These are phyloP conservation scores for Melampsora americana DNA, from an alignment of 1,284 basidiomycete species.

Conservation along the genomic window DNA sequence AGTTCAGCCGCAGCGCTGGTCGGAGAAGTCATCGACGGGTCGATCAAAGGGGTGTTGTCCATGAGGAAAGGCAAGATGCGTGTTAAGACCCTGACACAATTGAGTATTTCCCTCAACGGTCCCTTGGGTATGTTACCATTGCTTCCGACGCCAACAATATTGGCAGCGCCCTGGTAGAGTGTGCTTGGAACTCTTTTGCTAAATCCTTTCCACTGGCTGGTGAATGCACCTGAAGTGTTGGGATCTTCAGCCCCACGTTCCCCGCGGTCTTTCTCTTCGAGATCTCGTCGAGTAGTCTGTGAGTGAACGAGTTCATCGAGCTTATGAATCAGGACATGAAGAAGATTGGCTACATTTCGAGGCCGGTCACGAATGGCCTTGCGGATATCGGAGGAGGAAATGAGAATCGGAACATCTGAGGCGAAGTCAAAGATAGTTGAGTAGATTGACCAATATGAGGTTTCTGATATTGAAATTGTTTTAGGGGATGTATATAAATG, in stretches of 20 bases:
- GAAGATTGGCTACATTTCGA: slow-evolving; percentile 28
- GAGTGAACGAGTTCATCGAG: slow-evolving; percentile 27
- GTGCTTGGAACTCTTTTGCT: slow-evolving; percentile 28
- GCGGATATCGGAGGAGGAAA: slow-evolving; percentile 18
- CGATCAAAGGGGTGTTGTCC: slow-evolving; percentile 11
- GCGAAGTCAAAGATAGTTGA: slow-evolving; percentile 37
- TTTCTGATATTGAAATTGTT: slow-evolving; percentile 11
- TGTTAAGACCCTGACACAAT: slow-evolving; percentile 41
- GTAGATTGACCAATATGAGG: slow-evolving; percentile 29
- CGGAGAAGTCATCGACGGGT: neutral
- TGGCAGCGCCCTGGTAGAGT: slow-evolving; percentile 24
- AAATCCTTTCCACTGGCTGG: slow-evolving; percentile 31
- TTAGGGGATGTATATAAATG: slow-evolving; percentile 8
- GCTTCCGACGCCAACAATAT: slow-evolving; percentile 31
- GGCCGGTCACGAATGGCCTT: slow-evolving; percentile 26
- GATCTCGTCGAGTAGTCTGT: neutral
- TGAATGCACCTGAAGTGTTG: slow-evolving; percentile 8
- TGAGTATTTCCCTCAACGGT: slow-evolving; percentile 34
- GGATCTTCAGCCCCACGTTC: neutral
- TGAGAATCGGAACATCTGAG: slow-evolving; percentile 38
- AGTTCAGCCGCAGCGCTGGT: neutral
- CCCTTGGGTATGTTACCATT: slow-evolving; percentile 28
- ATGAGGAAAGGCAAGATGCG: slow-evolving; percentile 34
- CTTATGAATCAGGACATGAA: slow-evolving; percentile 13
- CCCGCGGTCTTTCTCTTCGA: slow-evolving; percentile 8